These are phyloP conservation scores for Thermothielavioides terrestris DNA, from an alignment of 495 filamentous ascomycete genomes.

Conservation along the genomic window DNA sequence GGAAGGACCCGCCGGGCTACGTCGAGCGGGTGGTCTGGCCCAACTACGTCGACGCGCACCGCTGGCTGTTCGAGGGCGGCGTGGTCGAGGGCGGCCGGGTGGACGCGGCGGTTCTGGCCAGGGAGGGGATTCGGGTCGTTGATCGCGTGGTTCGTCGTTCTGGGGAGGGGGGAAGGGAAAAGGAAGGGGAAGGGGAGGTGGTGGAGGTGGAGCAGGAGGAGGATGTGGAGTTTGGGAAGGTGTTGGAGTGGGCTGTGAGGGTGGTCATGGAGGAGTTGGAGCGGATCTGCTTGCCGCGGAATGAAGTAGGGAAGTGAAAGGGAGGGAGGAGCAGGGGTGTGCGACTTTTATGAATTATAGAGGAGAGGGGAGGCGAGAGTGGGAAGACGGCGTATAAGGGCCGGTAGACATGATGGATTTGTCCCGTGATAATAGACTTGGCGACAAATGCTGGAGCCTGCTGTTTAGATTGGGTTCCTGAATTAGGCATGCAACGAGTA, in stretches of 20 bases:
- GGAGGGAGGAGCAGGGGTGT: background rate
- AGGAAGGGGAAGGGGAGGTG: too few relatives aligned
- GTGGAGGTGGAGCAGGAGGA: conserved; percentile 11
- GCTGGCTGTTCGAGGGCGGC: conserved; percentile 59
- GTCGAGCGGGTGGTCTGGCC: conserved; percentile 95
- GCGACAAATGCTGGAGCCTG: too few relatives aligned
- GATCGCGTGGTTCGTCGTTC: background rate
- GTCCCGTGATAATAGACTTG: too few relatives aligned
- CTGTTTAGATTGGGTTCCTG: too few relatives aligned
- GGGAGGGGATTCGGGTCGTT: conserved; percentile 26
- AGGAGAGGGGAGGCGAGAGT: background rate
- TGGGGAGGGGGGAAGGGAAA: conserved; percentile 18
- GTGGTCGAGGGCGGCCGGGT: conserved; percentile 48
- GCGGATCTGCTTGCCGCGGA: conserved; percentile 10
- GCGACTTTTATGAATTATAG: too few relatives aligned
- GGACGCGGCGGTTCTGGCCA: conserved; percentile 33
- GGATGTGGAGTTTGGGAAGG: conserved; percentile 43
- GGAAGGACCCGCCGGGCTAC: conserved; percentile 88
- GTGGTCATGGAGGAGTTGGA: conserved; percentile 37
- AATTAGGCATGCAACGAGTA: too few relatives aligned
- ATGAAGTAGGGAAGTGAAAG: background rate
- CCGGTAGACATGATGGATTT: too few relatives aligned
- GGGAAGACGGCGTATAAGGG: too few relatives aligned
- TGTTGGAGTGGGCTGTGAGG: conserved; percentile 48
- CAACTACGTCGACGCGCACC: conserved; percentile 72